Evolutionary conservation across 1,139 yeast species (phyloP), one percentile per base, ranked within the genome.

Genomic region (Ashbya aceris): DNA sequence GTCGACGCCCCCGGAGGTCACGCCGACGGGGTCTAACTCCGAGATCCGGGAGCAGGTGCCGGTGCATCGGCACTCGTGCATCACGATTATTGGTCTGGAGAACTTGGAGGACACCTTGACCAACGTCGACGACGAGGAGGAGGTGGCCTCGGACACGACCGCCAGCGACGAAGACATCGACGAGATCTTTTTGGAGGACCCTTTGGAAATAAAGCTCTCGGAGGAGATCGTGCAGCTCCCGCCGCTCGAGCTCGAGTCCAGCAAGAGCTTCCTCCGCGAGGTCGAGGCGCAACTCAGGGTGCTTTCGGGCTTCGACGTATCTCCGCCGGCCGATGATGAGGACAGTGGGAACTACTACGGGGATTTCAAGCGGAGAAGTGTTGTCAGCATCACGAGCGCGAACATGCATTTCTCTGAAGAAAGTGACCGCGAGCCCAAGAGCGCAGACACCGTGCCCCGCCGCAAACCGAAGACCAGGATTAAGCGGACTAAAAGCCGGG

Each of bases 21-120:
- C 6, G 23, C 23, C 23, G 23, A 6, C 23, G 6, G 23, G 3
- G 23, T 17, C 23, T 17, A 17, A 17, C 23, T 17, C 23, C 23
- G 23, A 17, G 23, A 3, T 17, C 23, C 23, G 23, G 23, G 23
- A 17, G 23, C 23, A 17, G 23, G 23, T 17, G 6, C 23, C 23
- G 6, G 23, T 17, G 23, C 23, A 29, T 12, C 31, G 35, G 13
- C 13, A 32, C 17, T 32, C 35, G 12, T 11, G 20, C 7, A 23
- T 34, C 14, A 34, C 37, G 10, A 29, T 34, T 14, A 36, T 36
- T 27, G 39, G 39, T 3, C 17, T 36, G 23, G 34, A 36, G 9
- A 36, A 36, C 33, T 27, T 36, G 34, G 34, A 27, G 5, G 17
- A 27, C 11, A 36, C 39, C 9, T 36, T 36, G 14, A 12, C 35